Conservation (phyloP, 2,329 filamentous ascomycete species). For the Claviceps lovelessii region DNA sequence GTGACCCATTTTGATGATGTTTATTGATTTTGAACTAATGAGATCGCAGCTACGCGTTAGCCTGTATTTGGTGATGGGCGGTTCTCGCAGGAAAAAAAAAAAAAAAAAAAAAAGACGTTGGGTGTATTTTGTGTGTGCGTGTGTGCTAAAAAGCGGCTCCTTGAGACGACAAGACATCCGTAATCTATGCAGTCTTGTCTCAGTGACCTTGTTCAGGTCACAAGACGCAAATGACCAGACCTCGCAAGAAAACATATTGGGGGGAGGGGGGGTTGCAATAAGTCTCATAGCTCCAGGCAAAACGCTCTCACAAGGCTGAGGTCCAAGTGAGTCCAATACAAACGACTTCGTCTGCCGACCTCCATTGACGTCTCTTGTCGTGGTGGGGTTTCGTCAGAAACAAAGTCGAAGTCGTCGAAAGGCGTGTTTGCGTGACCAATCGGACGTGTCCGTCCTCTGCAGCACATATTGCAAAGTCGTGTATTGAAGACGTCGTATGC, state of each 20-base stretch:
- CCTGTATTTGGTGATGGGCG: not conserved
- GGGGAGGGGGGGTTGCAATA: not conserved
- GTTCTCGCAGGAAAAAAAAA: not conserved
- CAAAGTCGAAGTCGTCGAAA: not conserved
- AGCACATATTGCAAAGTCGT: not conserved
- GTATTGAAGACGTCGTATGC: not conserved
- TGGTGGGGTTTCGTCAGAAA: not conserved
- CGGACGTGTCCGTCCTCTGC: not conserved
- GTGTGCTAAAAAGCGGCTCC: not conserved
- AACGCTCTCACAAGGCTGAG: not conserved
- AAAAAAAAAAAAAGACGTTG: not conserved
- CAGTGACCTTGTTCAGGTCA: not conserved
- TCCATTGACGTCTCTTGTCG: not conserved
- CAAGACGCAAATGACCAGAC: not conserved
- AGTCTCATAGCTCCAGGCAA: not conserved
- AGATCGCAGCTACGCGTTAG: not conserved
- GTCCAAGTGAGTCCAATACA: not conserved
- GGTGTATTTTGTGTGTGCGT: not conserved
- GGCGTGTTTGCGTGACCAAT: conserved; percentile 1
- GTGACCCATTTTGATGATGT: conserved; percentile 69
- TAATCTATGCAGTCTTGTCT: not conserved
- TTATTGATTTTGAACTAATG: not conserved
- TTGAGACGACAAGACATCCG: not conserved
- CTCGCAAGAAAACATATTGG: not conserved
- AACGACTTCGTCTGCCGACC: not conserved